Percentiles rank a stretch among this genome's conserved stretches.
Conservation (phyloP, 305 asterid genomes). For the Fraxinus paxiana region DNA sequence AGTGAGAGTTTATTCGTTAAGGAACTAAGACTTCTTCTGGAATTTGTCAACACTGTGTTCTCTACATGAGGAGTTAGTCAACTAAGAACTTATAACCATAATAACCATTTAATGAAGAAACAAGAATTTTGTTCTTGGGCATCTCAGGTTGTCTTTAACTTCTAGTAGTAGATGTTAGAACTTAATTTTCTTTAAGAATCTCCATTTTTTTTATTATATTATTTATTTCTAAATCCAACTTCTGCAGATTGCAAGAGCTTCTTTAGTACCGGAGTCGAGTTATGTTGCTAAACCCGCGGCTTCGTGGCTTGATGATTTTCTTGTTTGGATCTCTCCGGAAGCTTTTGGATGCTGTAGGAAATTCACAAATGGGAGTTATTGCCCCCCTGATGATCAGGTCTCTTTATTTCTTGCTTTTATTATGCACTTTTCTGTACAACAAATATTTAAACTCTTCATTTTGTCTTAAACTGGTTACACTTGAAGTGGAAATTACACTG, state of each 20-base stretch:
- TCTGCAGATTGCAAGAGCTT: slow-evolving; percentile 85
- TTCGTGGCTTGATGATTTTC: slow-evolving; percentile 98
- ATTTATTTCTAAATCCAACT: slow-evolving; percentile 14
- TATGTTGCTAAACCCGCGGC: slow-evolving; percentile 99
- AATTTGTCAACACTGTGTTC: background rate
- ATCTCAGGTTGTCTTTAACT: background rate
- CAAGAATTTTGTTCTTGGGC: background rate
- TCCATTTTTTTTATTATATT: background rate
- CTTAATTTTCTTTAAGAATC: background rate
- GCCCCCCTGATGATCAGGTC: slow-evolving; percentile 98
- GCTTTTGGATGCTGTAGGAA: slow-evolving; percentile 97
- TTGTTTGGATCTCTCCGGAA: slow-evolving; percentile 96
- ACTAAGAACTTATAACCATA: background rate
- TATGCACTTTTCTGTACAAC: background rate
- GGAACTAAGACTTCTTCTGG: background rate
- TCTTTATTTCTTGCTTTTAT: slow-evolving; percentile 6
- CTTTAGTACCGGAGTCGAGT: slow-evolving; percentile 79
- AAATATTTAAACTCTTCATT: slow-evolving; percentile 12
- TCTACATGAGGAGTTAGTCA: background rate
- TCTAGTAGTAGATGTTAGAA: background rate
- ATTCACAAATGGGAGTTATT: slow-evolving; percentile 76
- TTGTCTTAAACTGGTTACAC: slow-evolving; percentile 6
- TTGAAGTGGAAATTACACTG: background rate
- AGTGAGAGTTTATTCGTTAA: background rate
- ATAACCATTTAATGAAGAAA: background rate